Evolutionary conservation across 768 basidiomycete species (phyloP), one percentile per base, ranked within the genome.

Genomic region (Termitomyces sp.): DNA sequence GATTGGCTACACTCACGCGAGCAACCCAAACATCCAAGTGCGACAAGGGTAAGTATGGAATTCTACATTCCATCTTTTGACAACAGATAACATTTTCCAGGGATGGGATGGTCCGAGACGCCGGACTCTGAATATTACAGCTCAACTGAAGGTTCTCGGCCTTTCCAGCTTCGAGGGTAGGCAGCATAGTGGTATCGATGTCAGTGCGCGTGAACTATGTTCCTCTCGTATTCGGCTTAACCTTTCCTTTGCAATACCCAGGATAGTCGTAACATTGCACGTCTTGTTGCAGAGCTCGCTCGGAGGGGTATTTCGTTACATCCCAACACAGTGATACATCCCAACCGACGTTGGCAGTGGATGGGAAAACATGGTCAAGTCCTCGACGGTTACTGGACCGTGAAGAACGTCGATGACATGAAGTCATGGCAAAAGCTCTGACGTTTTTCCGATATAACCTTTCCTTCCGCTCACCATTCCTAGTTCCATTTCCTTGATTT

Each of bases 251-350:
- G 14, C 46, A 55, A 52, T 26, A 64, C 23, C 58, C 60, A 95
- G 93, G 94, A 99, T 71, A 81, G 91, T 37, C 86, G 90, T 31
- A 99, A 99, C 69, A 82, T 98, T 55, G 80, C 90, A 11, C 83
- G 90, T 35, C 85, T 99, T 58, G 68, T 96, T 41, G 72, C 81
- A 50, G 89, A 92, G 64, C 82, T 98, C n/a, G 86, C 86, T 12
- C 71, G 80, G 54, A 80, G 82, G 53, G 85, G 86, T 30, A 74
- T 88, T 33, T 73, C 77, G 56, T 75, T 98, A 59, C 77, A 82
- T 59, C 83, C 92, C 21, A 97, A 95, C 65, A 84, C 83, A 8
- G 60, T 74, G n/a, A 81, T 92, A 62, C 75, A 81, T 64, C 80
- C 83, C 40, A 76, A 79, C 59, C 77, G 81, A 49, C 79, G 86